Base-by-base conservation (phyloP, 768 basidiomycete genomes). In the Boletus vermiculosoides region DNA sequence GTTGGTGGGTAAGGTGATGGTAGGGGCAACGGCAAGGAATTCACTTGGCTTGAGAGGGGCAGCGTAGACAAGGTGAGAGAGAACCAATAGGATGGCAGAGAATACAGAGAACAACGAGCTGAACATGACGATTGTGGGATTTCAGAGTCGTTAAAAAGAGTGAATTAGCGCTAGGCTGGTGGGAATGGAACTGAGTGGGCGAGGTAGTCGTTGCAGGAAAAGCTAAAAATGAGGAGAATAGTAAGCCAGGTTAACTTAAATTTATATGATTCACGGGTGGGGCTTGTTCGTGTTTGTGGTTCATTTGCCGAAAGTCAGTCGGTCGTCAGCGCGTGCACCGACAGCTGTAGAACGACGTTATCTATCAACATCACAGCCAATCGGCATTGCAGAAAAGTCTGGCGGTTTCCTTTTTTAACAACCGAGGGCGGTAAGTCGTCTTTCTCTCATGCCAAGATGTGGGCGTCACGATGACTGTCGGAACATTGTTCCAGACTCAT, bases 21-120 rank as follows among this genome's bases (percentile, higher is more conserved):
- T 58, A 2, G 83, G 82, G 40, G 70, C 74, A 60, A 71, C 70
- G 59, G 76, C 76, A 52, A 77, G 61, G 49, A 74, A 52, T 53
- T 72, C 62, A 34, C 63, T 62, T 18, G 74, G 66, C 0, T 65
- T 57, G 12, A 69, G 31, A 15, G 72, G 72, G 16, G 67, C 68
- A 36, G 71, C 65, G 45, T 56, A 54, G 56, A 66, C 70, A 49
- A 70, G 45, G 52, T 66, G 60, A 46, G 67, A 52, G 52, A 72
- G 56, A 33, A 53, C 57, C 55, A 74, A 55, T 50, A 76, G 39
- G 49, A 77, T 60, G 60, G 72, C 59, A 49, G 66, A 71, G 64
- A 77, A 58, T 49, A 69, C 52, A 45, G 68, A 52, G 36, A 66
- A 53, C 39, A 64, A 42, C 13, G 53, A 57, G 49, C 36, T 57